Evolutionary conservation across 1,284 basidiomycete genomes (phyloP).

Genomic region (Caloboletus inedulis): DNA sequence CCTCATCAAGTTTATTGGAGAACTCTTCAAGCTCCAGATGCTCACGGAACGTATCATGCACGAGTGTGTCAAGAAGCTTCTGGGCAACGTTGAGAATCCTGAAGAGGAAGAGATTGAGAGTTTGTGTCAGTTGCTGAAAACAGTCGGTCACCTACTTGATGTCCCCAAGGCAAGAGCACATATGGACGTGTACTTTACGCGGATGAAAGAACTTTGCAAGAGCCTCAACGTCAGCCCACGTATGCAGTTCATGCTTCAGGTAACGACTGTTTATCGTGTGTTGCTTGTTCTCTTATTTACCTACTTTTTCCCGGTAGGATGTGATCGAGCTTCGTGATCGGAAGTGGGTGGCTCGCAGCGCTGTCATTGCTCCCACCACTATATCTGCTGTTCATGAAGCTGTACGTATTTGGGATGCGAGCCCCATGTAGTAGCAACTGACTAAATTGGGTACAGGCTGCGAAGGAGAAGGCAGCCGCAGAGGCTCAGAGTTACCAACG

Average conservation of each 20-base stretch:
- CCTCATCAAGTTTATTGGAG: conserved; percentile 96
- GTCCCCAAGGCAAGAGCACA: conserved; percentile 74
- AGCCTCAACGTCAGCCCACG: conserved; percentile 76
- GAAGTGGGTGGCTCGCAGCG: conserved; percentile 77
- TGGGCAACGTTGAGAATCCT: conserved; percentile 89
- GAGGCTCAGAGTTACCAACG: conserved; percentile 62
- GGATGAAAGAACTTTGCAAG: conserved; percentile 81
- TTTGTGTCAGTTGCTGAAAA: conserved; percentile 88
- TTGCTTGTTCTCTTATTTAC: conserved; percentile 11
- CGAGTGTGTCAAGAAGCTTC: conserved; percentile 92
- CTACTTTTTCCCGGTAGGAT: conserved; percentile 49
- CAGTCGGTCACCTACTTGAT: conserved; percentile 84
- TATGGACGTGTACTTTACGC: conserved; percentile 91
- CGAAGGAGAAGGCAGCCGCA: conserved; percentile 63
- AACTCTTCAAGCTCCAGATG: conserved; percentile 97
- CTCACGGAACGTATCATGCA: conserved; percentile 94
- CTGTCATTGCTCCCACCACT: conserved; percentile 79
- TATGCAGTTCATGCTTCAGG: conserved; percentile 95
- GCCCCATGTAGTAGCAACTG: conserved; percentile 7
- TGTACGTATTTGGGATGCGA: conserved; percentile 44
- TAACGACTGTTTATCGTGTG: conserved; percentile 37
- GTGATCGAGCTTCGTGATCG: conserved; percentile 85
- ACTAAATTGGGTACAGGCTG: conserved; percentile 44
- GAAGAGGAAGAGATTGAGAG: conserved; percentile 98
- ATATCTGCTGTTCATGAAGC: conserved; percentile 88